Evolutionary conservation across 2,329 filamentous ascomycete species (phyloP).

Genomic region (Neopestalotiopsis clavispora): DNA sequence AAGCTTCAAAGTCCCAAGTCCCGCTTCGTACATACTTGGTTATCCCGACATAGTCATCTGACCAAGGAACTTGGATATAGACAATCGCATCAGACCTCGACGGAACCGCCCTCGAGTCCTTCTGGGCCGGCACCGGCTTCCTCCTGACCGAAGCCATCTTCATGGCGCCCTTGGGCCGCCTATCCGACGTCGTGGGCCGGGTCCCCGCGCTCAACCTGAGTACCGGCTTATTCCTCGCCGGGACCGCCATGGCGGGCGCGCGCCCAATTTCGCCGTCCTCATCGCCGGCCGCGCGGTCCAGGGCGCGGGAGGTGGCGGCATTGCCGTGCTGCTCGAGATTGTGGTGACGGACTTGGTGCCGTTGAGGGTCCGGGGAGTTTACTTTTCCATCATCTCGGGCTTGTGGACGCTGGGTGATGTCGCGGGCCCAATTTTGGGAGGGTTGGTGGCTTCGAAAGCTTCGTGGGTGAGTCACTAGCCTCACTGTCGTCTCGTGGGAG

Average conservation of each 20-base stretch:
- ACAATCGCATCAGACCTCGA: constrained; percentile 3
- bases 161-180: constrained; percentile 2
- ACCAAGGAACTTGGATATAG: not conserved
- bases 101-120: constrained; percentile 6
- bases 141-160: constrained; percentile 14
- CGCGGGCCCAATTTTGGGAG: not conserved
- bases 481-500: too few species aligned
- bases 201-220: constrained; percentile 5
- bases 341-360: constrained; percentile 9
- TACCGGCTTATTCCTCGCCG: not conserved
- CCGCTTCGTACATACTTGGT: too few species aligned
- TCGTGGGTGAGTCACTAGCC: not conserved
- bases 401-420: constrained; percentile 1
- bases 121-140: constrained; percentile 11
- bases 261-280: not conserved
- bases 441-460: not conserved
- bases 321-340: constrained; percentile 2
- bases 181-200: not conserved
- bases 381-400: constrained; percentile 8
- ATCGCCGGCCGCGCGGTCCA: constrained; percentile 5
- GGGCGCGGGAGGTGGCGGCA: constrained; percentile 9
- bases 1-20: not conserved
- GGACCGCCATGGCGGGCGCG: not conserved
- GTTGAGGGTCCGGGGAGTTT: not conserved
- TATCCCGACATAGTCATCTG: too few species aligned